These are phyloP conservation scores for Panaeolus papilionaceus DNA, from an alignment of 768 basidiomycete species.

Conservation along the genomic window DNA sequence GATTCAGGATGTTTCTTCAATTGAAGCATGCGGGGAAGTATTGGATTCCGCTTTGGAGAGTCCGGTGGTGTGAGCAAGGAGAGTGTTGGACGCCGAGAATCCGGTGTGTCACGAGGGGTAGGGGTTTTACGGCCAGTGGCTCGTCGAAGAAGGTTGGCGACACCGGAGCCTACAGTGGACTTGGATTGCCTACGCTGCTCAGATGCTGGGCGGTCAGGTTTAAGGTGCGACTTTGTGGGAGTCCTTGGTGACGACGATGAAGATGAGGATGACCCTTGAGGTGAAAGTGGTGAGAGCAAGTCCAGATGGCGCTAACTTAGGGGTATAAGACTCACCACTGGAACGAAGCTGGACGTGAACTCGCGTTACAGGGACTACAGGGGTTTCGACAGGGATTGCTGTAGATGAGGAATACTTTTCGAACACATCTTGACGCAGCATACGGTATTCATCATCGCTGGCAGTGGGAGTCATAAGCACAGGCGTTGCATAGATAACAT, in stretches of 20 bases:
- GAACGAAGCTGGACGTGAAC: constrained; percentile 23
- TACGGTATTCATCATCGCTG: constrained; percentile 78
- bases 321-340: constrained; percentile 16
- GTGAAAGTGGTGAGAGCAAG: constrained; percentile 3
- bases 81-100: constrained; percentile 10
- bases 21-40: neutral
- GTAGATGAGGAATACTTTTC: constrained; percentile 55
- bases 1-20: neutral
- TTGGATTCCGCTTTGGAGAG: constrained; percentile 9
- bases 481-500: neutral
- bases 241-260: constrained; percentile 15
- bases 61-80: neutral
- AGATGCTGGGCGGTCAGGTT: constrained; percentile 25
- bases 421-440: constrained; percentile 72
- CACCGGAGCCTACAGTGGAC: constrained; percentile 34
- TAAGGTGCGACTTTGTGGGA: constrained; percentile 7
- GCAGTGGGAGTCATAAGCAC: neutral
- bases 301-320: neutral
- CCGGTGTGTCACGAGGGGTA: constrained; percentile 28
- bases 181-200: constrained; percentile 25
- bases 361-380: constrained; percentile 35
- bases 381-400: constrained; percentile 36
- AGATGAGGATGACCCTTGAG: constrained; percentile 15
- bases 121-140: constrained; percentile 41
- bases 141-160: constrained; percentile 45